Percentiles rank a stretch among this genome's conserved stretches.
phyloP scores from a whole-genome alignment of 176 grass and related monocot species.

The Hyparrhenia diplandra region DNA sequence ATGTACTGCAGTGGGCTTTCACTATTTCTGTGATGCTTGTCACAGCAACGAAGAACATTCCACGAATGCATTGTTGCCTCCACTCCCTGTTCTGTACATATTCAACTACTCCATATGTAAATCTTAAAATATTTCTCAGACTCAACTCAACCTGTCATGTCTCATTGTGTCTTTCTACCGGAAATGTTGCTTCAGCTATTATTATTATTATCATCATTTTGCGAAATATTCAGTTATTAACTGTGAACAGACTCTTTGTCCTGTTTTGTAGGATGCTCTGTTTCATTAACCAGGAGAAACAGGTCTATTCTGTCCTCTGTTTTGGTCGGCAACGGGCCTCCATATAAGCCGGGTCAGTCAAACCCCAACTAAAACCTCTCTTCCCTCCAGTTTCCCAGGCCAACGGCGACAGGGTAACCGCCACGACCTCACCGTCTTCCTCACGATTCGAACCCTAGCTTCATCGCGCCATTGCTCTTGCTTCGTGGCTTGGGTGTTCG shows the following conservation, averaged over 20 bases:
- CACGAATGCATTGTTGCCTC: background rate
- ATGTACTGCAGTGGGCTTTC: background rate
- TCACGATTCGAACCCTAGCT: constrained; percentile 29
- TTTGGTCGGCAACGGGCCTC: background rate
- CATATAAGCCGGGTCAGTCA: constrained; percentile 35
- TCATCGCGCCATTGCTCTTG: constrained; percentile 29
- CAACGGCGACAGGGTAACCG: constrained; percentile 19
- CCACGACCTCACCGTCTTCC: constrained; percentile 24
- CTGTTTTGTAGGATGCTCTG: background rate
- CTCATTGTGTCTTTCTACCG: background rate
- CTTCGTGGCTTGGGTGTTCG: constrained; percentile 16
- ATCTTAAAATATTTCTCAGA: too few species aligned
- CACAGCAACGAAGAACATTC: background rate
- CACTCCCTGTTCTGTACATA: background rate
- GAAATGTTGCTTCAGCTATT: background rate
- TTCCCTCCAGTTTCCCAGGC: constrained; percentile 42
- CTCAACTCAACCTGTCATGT: background rate
- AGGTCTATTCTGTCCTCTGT: background rate
- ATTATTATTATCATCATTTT: background rate
- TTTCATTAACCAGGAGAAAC: background rate
- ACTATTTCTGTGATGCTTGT: background rate
- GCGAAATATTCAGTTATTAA: background rate
- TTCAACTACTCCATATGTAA: background rate
- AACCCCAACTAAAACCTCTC: constrained; percentile 7
- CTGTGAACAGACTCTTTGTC: background rate